Percentiles rank a stretch among this genome's conserved stretches.
These are phyloP conservation scores for Aspergillus japonicus DNA, from an alignment of 2,329 filamentous ascomycete genomes.

Conservation along the genomic window DNA sequence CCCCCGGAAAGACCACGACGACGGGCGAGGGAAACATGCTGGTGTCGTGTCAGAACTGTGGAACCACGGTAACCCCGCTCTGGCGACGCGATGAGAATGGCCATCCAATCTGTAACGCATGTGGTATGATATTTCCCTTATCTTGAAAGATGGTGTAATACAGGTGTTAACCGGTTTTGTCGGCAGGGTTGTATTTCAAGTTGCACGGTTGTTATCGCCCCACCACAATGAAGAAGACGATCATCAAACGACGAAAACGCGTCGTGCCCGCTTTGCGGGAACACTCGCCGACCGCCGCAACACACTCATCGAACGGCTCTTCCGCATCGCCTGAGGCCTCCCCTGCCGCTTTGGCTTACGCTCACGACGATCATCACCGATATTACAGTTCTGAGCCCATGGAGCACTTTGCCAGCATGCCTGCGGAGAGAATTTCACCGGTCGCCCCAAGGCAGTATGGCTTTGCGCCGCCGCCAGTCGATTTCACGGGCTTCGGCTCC, in stretches of 20 bases:
- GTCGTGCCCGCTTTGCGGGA: slow-evolving; percentile 74
- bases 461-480: slow-evolving; percentile 47
- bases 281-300: slow-evolving; percentile 42
- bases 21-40: slow-evolving; percentile 54
- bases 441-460: slow-evolving; percentile 35
- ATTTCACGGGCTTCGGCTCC: slow-evolving; percentile 49
- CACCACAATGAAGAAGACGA: slow-evolving; percentile 97
- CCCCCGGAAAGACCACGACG: slow-evolving; percentile 20
- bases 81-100: slow-evolving; percentile 94
- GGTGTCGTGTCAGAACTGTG: slow-evolving; percentile 95
- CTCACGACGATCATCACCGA: slow-evolving; percentile 33
- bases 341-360: slow-evolving; percentile 31
- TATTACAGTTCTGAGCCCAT: slow-evolving; percentile 36
- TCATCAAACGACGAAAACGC: slow-evolving; percentile 93
- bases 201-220: slow-evolving; percentile 90
- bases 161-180: neutral
- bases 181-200: slow-evolving; percentile 85
- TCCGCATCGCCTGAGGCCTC: slow-evolving; percentile 44
- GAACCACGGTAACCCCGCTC: slow-evolving; percentile 90
- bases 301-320: slow-evolving; percentile 43
- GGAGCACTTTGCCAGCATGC: slow-evolving; percentile 47
- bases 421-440: slow-evolving; percentile 40
- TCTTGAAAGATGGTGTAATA: neutral
- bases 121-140: slow-evolving; percentile 63
- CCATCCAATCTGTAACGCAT: slow-evolving; percentile 97